Conservation (phyloP, 2,329 filamentous ascomycete species). For the Pezicula radicicola region DNA sequence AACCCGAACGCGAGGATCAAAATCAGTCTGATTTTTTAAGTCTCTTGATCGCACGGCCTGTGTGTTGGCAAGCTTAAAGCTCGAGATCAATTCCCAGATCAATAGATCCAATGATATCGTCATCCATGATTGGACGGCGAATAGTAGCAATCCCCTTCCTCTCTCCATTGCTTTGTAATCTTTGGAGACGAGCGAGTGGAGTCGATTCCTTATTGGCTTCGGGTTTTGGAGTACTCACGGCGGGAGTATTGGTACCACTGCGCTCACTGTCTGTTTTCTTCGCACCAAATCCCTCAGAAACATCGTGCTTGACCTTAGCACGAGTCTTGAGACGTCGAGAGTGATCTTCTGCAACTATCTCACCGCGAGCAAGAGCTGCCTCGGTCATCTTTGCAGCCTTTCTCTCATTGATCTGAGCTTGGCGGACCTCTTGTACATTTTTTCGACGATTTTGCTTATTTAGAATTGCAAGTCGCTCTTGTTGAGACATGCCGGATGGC, state of each 20-base stretch:
- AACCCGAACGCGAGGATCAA: no score
- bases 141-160: constrained; percentile 62
- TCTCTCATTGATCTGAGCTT: constrained; percentile 82
- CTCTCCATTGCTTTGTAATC: constrained; percentile 43
- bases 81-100: constrained; percentile 93
- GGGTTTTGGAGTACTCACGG: constrained; percentile 39
- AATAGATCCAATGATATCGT: constrained; percentile 86
- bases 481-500: constrained; percentile 58
- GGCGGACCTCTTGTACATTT: constrained; percentile 87
- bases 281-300: constrained; percentile 42
- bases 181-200: constrained; percentile 50
- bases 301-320: constrained; percentile 66
- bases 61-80: constrained; percentile 11
- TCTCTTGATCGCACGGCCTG: no score
- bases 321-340: constrained; percentile 63
- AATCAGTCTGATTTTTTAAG: neutral
- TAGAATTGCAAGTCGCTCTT: constrained; percentile 78
- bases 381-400: constrained; percentile 58
- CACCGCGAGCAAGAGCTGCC: constrained; percentile 60
- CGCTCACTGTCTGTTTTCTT: constrained; percentile 48
- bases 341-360: constrained; percentile 55
- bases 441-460: constrained; percentile 81
- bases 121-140: constrained; percentile 79
- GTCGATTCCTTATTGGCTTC: constrained; percentile 38
- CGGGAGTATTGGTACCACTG: constrained; percentile 49